Base-by-base conservation (phyloP, 2,329 filamentous ascomycete genomes). In the Colletotrichum horii region DNA sequence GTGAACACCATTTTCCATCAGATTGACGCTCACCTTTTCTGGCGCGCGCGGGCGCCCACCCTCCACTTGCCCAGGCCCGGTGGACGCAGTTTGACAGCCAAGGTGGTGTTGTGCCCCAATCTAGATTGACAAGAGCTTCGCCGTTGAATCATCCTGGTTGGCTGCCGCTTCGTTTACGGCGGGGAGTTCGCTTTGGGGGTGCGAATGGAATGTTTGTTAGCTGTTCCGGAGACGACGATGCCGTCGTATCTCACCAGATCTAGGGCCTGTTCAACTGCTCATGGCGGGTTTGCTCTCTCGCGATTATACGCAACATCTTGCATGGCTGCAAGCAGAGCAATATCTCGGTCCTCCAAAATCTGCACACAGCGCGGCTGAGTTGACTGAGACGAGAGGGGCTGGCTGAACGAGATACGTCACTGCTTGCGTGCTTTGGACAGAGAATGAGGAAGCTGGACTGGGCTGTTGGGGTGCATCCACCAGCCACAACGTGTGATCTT, bases 171-270 rank as follows among this genome's bases (percentile, higher is more conserved):
- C 26, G n/a, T 22, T 38, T 62, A 43, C 24, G 56, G 28, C 43
- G 64, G 70, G 52, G 19, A 8, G 12, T 38, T 69, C 24, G 14
- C 30, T 38, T 71, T 34, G 48, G 38, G 71, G 28, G 26, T 24
- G 60, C 30, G 24, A n/a, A 38, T 75, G 69, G 69, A 58, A 71
- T 66, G 73, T 71, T 75, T 72, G 69, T 75, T 56, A 67, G 62
- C 73, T 72, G 73, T 73, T 68, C 55, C 43, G 22, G 55, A n/a
- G 60, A 52, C 38, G 48, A 60, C 26, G 60, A 61, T 28, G 9
- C 48, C 43, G 60, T 71, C 36, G 26, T 6, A 61, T 71, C 71
- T 61, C 72, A 14, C 68, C 69, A 74, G 61, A 28, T 30, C 34
- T 28, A 26, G 26, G n/a, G 28, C 19, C 38, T 67, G 30, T n/a